These are phyloP conservation scores for Gaertneriomyces sp. DNA, from an alignment of 192 early-diverging fungal species.

Conservation along the genomic window DNA sequence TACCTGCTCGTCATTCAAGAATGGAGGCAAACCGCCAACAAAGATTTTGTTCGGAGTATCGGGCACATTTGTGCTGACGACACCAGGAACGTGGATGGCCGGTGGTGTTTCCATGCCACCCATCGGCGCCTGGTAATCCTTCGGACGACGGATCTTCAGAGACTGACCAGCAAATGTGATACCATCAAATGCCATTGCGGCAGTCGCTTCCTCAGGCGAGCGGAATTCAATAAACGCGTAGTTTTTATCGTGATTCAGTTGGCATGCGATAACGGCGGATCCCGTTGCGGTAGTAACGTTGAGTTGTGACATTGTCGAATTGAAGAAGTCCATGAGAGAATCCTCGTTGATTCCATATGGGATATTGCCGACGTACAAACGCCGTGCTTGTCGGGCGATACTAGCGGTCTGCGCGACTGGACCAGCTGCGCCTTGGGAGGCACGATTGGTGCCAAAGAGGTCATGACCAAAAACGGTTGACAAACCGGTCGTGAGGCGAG, in stretches of 20 bases:
- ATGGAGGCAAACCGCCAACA: conserved; percentile 85
- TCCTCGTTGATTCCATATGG: conserved; percentile 66
- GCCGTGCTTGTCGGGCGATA: conserved; percentile 71
- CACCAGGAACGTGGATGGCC: conserved; percentile 60
- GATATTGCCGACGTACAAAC: conserved; percentile 90
- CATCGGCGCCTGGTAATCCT: conserved; percentile 73
- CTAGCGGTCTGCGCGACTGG: conserved; percentile 52
- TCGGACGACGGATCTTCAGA: conserved; percentile 90
- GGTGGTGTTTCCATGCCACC: conserved; percentile 41
- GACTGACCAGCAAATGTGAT: conserved; percentile 76
- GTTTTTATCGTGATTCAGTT: conserved; percentile 91
- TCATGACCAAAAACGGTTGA: conserved; percentile 6
- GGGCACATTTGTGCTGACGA: conserved; percentile 85
- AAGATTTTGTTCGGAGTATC: conserved; percentile 93
- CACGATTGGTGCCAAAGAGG: conserved; percentile 14
- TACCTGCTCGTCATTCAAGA: conserved; percentile 89
- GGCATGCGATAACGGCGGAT: conserved; percentile 69
- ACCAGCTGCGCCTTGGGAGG: conserved; percentile 35
- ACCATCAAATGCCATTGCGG: conserved; percentile 91
- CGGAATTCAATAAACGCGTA: conserved; percentile 97
- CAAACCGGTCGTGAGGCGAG: conserved; percentile 12
- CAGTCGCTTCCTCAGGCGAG: conserved; percentile 81
- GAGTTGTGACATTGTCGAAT: conserved; percentile 74
- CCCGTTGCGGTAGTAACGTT: conserved; percentile 68
- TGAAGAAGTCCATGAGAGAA: conserved; percentile 79